phyloP scores from a whole-genome alignment of 75 land plant genomes.

The Sequoiadendron giganteum region DNA sequence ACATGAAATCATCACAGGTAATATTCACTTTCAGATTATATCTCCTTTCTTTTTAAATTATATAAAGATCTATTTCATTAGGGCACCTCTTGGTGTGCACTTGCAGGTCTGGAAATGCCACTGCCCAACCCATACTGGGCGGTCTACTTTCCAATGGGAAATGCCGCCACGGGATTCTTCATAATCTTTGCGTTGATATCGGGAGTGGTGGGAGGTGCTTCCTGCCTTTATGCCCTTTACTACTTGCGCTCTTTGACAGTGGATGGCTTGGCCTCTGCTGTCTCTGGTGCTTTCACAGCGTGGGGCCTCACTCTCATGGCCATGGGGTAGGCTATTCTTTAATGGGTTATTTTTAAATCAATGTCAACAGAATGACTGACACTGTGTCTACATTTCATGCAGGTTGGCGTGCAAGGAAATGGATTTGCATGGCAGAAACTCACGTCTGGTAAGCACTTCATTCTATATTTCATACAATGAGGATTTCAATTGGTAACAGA shows the following conservation, averaged over 20 bases:
- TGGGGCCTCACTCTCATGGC: too few relatives aligned
- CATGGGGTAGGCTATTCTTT: constrained; percentile 43
- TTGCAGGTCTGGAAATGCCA: constrained; percentile 29
- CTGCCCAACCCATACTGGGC: constrained; percentile 53
- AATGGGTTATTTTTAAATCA: too few relatives aligned
- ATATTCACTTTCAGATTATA: neutral
- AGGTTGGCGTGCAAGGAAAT: constrained; percentile 53
- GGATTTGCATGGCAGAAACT: constrained; percentile 38
- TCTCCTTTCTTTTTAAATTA: neutral
- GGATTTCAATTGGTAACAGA: neutral
- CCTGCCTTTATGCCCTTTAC: too few relatives aligned
- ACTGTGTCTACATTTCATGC: neutral
- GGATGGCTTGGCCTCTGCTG: constrained; percentile 52
- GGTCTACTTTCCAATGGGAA: constrained; percentile 59
- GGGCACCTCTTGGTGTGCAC: neutral
- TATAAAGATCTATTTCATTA: neutral
- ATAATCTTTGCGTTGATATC: too few relatives aligned
- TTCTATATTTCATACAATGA: neutral
- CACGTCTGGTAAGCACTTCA: constrained; percentile 43
- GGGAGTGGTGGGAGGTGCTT: too few relatives aligned
- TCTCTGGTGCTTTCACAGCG: constrained; percentile 33
- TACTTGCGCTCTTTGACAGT: constrained; percentile 36
- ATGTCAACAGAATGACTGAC: neutral
- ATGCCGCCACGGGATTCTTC: neutral
- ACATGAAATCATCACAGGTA: constrained; percentile 12